phyloP scores from a whole-genome alignment of 2,329 filamentous ascomycete genomes.

The Podosphaera leucotricha region DNA sequence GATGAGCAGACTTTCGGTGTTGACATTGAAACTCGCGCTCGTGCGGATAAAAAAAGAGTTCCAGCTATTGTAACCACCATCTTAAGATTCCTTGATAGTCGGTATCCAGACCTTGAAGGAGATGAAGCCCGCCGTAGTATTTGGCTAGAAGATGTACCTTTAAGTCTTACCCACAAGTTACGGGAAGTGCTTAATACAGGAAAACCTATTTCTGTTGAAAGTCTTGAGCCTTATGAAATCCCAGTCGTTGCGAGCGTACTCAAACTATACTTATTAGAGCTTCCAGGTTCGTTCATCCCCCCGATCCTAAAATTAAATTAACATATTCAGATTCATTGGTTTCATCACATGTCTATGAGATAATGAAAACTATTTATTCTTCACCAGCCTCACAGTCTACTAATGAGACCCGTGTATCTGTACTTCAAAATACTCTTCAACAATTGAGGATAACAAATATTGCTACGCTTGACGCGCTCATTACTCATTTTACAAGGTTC shows the following conservation, averaged over 20 bases:
- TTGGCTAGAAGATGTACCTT: conserved; percentile 81
- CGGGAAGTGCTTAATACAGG: conserved; percentile 70
- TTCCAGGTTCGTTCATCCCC: conserved; percentile 44
- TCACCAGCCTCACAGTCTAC: conserved; percentile 54
- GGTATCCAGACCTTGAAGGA: conserved; percentile 92
- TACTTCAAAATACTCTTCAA: conserved; percentile 85
- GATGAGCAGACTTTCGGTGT: conserved; percentile 97
- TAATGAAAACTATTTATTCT: conserved; percentile 89
- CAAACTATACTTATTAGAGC: conserved; percentile 83
- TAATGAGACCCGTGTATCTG: conserved; percentile 60
- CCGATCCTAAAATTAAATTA: conserved; percentile 4
- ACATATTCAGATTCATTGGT: conserved; percentile 62
- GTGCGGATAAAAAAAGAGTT: conserved; percentile 86
- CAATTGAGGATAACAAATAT: conserved; percentile 93
- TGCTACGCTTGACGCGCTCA: conserved; percentile 91
- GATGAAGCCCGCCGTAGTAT: conserved; percentile 81
- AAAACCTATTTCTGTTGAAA: conserved; percentile 50
- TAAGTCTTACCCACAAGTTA: conserved; percentile 64
- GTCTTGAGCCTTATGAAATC: conserved; percentile 74
- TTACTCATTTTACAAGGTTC: conserved; percentile 91
- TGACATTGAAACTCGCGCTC: conserved; percentile 81
- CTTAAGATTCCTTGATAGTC: conserved; percentile 82
- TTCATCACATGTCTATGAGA: conserved; percentile 95
- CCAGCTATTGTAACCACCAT: conserved; percentile 81
- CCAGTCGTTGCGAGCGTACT: conserved; percentile 80